Base-by-base conservation (phyloP, 129 eudicot species). In the Flaveria bidentis region DNA sequence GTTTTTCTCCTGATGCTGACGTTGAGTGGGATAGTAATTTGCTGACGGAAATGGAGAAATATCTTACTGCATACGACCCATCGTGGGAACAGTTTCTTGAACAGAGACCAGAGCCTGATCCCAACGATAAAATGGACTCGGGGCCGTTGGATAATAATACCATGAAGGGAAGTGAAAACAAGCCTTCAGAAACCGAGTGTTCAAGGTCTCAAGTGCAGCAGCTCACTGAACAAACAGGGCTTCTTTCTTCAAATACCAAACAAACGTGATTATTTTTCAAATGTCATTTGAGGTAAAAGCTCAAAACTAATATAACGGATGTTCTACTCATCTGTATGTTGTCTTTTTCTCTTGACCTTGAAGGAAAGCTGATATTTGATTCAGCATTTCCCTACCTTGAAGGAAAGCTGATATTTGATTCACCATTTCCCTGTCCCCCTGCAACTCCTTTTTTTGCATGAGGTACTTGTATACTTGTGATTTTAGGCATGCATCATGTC, bases 161-260 rank as follows among this genome's bases (percentile, higher is more conserved):
- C 5, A 10, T 82, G n/a, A 44, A 65, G 12, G 87, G 52, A 56
- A 77, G 42, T 1, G 92, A 86, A 80, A 76, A 3, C 22, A 87
- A 82, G 65, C 75, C 81, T 1, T 11, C 62, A 25, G 91, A 82
- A 47, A 88, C 79, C 15, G 91, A 88, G 46, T 78, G 89, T 83
- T 73, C 91, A 23, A 85, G 84, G 30, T 60, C 83, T 67, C 85
- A 87, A 82, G 69, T 93, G 90, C 90, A 89, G 51, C 86, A 86
- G 76, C 90, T 93, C 4, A 90, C 96, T 0, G 86, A 84, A 75
- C 91, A 91, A 84, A 88, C 89, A 93, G 97, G 87, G 36, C 87
- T 85, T 83, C 88, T 87, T 55, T 69, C 88, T 30, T 86, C 94
- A 7, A 85, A 87, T 23, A 77, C 75, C 78, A 64, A 87, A 73